Evolutionary conservation across 768 basidiomycete genomes (phyloP).

Genomic region (Coprinopsis cinerea): DNA sequence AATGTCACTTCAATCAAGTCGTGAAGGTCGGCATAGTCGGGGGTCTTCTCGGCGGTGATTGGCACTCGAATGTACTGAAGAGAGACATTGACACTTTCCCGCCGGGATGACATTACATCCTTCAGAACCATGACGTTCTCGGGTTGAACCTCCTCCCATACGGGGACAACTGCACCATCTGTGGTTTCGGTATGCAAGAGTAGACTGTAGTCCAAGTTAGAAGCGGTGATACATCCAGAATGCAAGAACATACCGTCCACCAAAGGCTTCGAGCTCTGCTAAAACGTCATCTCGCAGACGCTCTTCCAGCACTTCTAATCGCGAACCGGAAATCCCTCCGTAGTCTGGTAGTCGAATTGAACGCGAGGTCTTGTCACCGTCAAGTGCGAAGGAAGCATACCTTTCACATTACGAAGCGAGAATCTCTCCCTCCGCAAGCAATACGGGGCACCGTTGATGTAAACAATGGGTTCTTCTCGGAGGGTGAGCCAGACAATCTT

Average conservation of each 20-base stretch:
- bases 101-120: conserved; percentile 75
- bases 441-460: conserved; percentile 90
- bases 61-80: conserved; percentile 83
- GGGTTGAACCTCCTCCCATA: conserved; percentile 86
- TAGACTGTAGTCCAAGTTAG: conserved; percentile 38
- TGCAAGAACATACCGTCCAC: conserved; percentile 54
- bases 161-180: conserved; percentile 84
- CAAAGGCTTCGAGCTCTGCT: conserved; percentile 75
- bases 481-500: conserved; percentile 87
- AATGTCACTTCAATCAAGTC: conserved; percentile 78
- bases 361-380: background rate
- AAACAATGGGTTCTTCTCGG: conserved; percentile 88
- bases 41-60: conserved; percentile 84
- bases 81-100: conserved; percentile 43
- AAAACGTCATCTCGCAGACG: conserved; percentile 84
- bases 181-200: conserved; percentile 85
- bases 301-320: conserved; percentile 88
- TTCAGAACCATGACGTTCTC: conserved; percentile 75
- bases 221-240: background rate
- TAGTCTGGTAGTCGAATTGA: conserved; percentile 53
- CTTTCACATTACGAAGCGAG: conserved; percentile 92
- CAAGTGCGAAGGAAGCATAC: conserved; percentile 34
- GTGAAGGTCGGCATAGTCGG: conserved; percentile 67
- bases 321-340: conserved; percentile 87
- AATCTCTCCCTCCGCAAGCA: conserved; percentile 82